Base-by-base conservation (phyloP, 768 basidiomycete species). In the Porphyrellus cyaneotinctus region DNA sequence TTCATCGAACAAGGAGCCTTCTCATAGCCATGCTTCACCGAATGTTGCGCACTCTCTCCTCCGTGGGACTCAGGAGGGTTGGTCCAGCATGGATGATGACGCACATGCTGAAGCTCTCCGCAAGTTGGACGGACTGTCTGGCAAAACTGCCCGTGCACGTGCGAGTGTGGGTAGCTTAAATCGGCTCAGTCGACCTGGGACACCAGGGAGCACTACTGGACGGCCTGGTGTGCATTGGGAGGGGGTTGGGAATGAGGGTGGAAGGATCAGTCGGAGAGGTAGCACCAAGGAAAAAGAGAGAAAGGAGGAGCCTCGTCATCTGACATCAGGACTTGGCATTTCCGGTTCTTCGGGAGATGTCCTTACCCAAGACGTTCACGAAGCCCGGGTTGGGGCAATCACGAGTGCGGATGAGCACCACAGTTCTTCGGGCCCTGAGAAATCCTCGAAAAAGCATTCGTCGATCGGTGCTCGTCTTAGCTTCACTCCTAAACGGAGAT, bases 101-200 rank as follows among this genome's bases (percentile, higher is more conserved):
- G 86, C 87, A 15, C 94, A 95, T 8, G 89, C 83, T 8, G 94
- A 95, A 62, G 91, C 92, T 10, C 75, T 99, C 32, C 82, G 94
- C 49, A 97, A 95, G 71, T 72, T 99, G 23, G 95, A 99, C 62
- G 95, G 95, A 0, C 67, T 97, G 12, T 81, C 81, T 12, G 86
- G 86, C 2, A 89, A 87, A 65, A 84, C 79, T 33, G 82, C 87
- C 11, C 81, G 88, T 43, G 82, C 88, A 12, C 81, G 91, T 23
- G 85, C 88, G 4, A 92, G 91, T 60, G 74, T 91, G 52, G 78
- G 78, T 44, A 91, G 85, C 66, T 77, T 87, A 44, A 83, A 85
- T 56, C 82, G 85, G 38, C 77, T 80, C 46, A 88, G 86, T 69
- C 81, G 88, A 32, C 86, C 90, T 44, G 82, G 79, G 5, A 91